Percentiles rank a stretch among this genome's conserved stretches.
Evolutionary conservation across 2,329 filamentous ascomycete species (phyloP).

Genomic region (Byssochlamys sp.): DNA sequence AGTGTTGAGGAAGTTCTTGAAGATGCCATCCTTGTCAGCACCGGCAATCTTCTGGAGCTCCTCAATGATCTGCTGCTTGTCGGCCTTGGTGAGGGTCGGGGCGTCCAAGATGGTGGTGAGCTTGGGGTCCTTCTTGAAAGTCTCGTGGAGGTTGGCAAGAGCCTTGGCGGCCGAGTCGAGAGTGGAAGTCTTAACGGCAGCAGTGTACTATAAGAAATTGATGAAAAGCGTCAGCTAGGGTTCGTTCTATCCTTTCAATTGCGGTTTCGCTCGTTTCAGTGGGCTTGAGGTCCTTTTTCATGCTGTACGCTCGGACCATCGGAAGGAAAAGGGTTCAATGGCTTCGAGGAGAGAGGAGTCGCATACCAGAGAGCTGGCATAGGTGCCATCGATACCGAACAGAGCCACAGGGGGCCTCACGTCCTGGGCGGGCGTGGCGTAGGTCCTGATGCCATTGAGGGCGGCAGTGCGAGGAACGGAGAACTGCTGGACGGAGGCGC

Average conservation of each 20-base stretch:
- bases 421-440: conserved; percentile 59
- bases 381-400: conserved; percentile 94
- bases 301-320: neutral
- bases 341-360: neutral
- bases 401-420: conserved; percentile 79
- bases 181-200: conserved; percentile 73
- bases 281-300: neutral
- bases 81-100: conserved; percentile 64
- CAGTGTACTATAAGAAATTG: conserved; percentile 65
- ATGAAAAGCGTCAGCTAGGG: neutral
- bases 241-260: conserved; percentile 6
- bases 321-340: neutral
- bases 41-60: conserved; percentile 81
- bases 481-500: conserved; percentile 41
- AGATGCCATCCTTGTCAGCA: conserved; percentile 61
- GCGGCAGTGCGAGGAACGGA: conserved; percentile 31
- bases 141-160: conserved; percentile 58
- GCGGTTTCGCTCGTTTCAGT: neutral
- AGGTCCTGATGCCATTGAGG: conserved; percentile 54
- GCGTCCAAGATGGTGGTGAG: conserved; percentile 65
- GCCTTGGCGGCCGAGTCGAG: conserved; percentile 80
- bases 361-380: conserved; percentile 94
- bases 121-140: conserved; percentile 76
- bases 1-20: conserved; percentile 87
- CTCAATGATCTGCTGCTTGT: conserved; percentile 77